phyloP scores from a whole-genome alignment of 768 basidiomycete species.

The Lactarius indigo region DNA sequence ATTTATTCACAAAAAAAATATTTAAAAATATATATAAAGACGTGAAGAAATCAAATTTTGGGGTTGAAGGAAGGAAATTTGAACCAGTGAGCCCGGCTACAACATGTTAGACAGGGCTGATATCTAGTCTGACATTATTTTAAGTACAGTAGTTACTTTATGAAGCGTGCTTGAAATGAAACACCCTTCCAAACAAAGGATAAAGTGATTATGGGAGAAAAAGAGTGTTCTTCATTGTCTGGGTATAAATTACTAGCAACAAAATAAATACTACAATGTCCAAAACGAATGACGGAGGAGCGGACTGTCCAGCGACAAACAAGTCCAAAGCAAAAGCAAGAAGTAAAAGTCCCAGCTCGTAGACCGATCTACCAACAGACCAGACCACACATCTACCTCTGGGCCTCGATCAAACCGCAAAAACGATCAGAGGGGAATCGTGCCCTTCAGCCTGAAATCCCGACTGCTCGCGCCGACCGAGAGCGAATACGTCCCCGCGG shows the following conservation, averaged over 20 bases:
- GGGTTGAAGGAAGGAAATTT: too few relatives aligned
- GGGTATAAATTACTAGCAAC: too few relatives aligned
- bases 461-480: conserved; percentile 31
- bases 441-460: conserved; percentile 15
- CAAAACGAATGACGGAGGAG: not conserved
- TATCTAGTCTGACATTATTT: too few relatives aligned
- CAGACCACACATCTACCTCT: not conserved
- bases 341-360: not conserved
- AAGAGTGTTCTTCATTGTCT: not conserved
- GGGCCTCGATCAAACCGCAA: not conserved
- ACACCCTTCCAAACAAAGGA: too few relatives aligned
- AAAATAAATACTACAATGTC: not conserved
- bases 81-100: too few relatives aligned
- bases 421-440: not conserved
- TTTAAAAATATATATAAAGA: too few relatives aligned
- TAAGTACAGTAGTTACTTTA: too few relatives aligned
- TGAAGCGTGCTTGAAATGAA: too few relatives aligned
- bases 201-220: not conserved
- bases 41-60: too few relatives aligned
- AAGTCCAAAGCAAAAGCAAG: not conserved
- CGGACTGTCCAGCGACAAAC: too few relatives aligned
- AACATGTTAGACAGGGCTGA: too few relatives aligned
- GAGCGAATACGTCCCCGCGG: conserved; percentile 32
- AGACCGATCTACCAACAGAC: not conserved
- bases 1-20: too few relatives aligned